phyloP scores from a whole-genome alignment of 129 eudicot species.

The Escallonia rubra region DNA sequence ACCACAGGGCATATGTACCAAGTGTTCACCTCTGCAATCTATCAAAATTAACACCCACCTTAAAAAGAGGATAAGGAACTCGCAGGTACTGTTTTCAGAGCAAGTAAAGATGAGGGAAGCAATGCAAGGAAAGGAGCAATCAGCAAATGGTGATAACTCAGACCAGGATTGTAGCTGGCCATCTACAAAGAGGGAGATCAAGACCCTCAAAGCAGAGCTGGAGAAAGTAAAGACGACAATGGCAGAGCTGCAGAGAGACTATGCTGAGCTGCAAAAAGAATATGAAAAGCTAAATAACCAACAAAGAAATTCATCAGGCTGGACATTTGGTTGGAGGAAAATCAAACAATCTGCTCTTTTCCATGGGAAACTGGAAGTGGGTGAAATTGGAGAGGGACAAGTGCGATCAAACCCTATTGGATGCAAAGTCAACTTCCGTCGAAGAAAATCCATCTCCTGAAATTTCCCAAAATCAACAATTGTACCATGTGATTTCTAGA shows the following conservation, averaged over 20 bases:
- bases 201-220: conserved; percentile 44
- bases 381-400: conserved; percentile 36
- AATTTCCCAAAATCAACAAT: conserved; percentile 1
- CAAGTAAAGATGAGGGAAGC: conserved; percentile 57
- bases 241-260: conserved; percentile 52
- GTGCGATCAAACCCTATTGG: conserved; percentile 21
- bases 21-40: background rate
- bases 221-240: conserved; percentile 40
- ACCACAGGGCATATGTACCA: background rate
- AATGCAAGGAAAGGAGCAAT: conserved; percentile 33
- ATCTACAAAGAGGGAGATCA: conserved; percentile 51
- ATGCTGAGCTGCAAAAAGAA: conserved; percentile 46
- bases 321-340: conserved; percentile 65
- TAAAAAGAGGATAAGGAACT: background rate
- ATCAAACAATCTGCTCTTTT: conserved; percentile 41
- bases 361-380: conserved; percentile 26
- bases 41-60: background rate
- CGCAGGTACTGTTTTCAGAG: conserved; percentile 69
- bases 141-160: conserved; percentile 20
- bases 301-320: conserved; percentile 40
- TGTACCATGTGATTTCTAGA: background rate
- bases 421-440: conserved; percentile 22
- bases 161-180: conserved; percentile 33
- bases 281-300: conserved; percentile 39
- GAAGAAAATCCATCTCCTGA: conserved; percentile 54